A percentile compares a stretch with the other conserved stretches of the same genome.
Conservation (phyloP, 352 stramenopile genomes). For the Phytopythium vexans region DNA sequence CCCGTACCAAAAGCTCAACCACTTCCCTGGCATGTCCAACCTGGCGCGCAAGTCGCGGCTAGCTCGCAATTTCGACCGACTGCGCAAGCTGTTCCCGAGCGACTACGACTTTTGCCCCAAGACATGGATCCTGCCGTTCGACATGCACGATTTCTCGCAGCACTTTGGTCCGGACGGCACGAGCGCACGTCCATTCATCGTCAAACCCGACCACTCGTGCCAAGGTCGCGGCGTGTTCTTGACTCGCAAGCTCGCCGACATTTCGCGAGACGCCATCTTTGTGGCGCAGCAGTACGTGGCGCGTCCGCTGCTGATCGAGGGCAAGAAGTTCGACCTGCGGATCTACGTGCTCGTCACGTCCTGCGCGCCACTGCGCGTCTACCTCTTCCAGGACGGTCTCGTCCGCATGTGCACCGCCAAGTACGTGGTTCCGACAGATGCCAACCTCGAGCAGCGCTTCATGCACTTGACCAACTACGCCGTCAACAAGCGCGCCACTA, state of each 20-base stretch:
- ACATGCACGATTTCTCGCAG: conserved; percentile 90
- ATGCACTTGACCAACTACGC: conserved; percentile 94
- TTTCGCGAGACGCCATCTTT: conserved; percentile 84
- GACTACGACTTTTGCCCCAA: conserved; percentile 94
- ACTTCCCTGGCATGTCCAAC: conserved; percentile 95
- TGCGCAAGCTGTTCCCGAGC: conserved; percentile 92
- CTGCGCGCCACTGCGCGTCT: conserved; percentile 84
- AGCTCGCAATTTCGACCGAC: conserved; percentile 93
- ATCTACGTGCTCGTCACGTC: conserved; percentile 91
- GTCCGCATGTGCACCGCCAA: conserved; percentile 88
- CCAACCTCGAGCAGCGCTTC: conserved; percentile 86
- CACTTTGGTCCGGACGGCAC: conserved; percentile 89
- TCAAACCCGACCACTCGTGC: conserved; percentile 92
- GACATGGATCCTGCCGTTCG: conserved; percentile 96
- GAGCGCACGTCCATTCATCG: conserved; percentile 93
- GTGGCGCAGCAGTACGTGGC: conserved; percentile 86
- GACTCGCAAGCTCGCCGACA: conserved; percentile 87
- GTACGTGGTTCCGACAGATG: conserved; percentile 80
- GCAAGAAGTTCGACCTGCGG: conserved; percentile 93
- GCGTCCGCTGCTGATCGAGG: conserved; percentile 71
- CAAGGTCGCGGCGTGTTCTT: conserved; percentile 94
- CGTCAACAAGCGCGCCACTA: conserved; percentile 89
- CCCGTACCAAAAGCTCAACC: conserved; percentile 94
- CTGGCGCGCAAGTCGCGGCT: conserved; percentile 94
- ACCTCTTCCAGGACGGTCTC: conserved; percentile 90